These are phyloP conservation scores for Pseudonectria buxi DNA, from an alignment of 2,329 filamentous ascomycete species.

Conservation along the genomic window DNA sequence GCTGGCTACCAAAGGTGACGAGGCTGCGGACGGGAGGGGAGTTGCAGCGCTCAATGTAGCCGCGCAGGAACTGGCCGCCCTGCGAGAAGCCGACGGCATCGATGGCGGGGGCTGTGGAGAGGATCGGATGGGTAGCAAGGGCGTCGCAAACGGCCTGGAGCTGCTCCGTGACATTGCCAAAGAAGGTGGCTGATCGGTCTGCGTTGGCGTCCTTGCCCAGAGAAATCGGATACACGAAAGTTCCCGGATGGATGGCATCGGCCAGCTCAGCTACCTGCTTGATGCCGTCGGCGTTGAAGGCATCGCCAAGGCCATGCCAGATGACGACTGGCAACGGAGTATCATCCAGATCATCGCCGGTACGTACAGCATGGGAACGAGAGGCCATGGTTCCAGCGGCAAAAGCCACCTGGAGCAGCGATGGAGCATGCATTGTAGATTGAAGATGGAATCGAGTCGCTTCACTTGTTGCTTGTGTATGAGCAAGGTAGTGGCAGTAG, in stretches of 20 bases:
- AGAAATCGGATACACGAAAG: constrained; percentile 73
- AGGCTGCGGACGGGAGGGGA: constrained; percentile 66
- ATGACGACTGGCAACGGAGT: constrained; percentile 84
- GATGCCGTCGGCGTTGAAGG: constrained; percentile 70
- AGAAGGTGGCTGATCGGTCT: constrained; percentile 81
- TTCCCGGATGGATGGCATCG: constrained; percentile 69
- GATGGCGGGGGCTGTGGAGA: constrained; percentile 73
- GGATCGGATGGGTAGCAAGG: constrained; percentile 67
- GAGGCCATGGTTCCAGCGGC: constrained; percentile 26
- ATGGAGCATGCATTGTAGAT: constrained; percentile 3
- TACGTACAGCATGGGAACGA: constrained; percentile 13
- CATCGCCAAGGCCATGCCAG: constrained; percentile 81
- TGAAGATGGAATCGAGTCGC: constrained; percentile 1
- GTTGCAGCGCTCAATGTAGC: constrained; percentile 83
- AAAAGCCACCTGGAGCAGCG: constrained; percentile 20
- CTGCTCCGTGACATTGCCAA: constrained; percentile 82
- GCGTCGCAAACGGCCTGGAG: constrained; percentile 70
- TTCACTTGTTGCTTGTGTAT: too few species aligned
- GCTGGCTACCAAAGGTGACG: constrained; percentile 84
- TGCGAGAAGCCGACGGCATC: constrained; percentile 95
- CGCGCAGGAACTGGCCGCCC: constrained; percentile 92
- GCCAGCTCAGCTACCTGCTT: constrained; percentile 64
- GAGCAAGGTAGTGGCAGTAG: too few species aligned
- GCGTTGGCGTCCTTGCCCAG: constrained; percentile 57
- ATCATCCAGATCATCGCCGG: constrained; percentile 39